A percentile compares a stretch with the other conserved stretches of the same genome.
phyloP scores from a whole-genome alignment of 306 rosid species.

The Argentina anserina region DNA sequence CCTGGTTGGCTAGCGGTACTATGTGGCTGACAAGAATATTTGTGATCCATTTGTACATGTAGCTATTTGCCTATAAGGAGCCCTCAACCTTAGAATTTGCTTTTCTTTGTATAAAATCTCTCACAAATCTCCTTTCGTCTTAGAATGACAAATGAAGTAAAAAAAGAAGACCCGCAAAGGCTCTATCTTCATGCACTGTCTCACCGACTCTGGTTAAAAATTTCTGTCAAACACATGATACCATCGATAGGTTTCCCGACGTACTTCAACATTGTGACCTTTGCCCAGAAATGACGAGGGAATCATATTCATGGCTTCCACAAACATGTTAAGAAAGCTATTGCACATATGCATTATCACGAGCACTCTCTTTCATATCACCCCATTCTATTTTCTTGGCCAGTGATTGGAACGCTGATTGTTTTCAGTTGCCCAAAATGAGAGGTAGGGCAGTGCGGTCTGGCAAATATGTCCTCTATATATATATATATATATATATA shows the following conservation, averaged over 20 bases:
- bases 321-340: constrained; percentile 17
- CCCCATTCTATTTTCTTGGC: constrained; percentile 16
- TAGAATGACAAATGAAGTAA: constrained; percentile 33
- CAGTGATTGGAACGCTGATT: not conserved
- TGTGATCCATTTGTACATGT: not conserved
- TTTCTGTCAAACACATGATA: not conserved
- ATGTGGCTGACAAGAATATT: constrained; percentile 44
- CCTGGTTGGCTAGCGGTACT: not conserved
- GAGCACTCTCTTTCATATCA: constrained; percentile 19
- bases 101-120: constrained; percentile 23
- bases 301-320: constrained; percentile 27
- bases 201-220: not conserved
- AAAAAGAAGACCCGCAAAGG: constrained; percentile 13
- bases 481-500: too few species aligned
- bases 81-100: constrained; percentile 34
- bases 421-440: not conserved
- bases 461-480: constrained; percentile 13
- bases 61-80: not conserved
- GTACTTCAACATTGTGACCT: constrained; percentile 8
- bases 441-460: not conserved
- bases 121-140: constrained; percentile 22
- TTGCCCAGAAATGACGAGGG: constrained; percentile 23
- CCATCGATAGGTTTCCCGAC: not conserved
- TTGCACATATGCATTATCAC: constrained; percentile 25
- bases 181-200: not conserved